Evolutionary conservation across 352 stramenopile genomes (phyloP).

Genomic region (Phytophthora multivora): DNA sequence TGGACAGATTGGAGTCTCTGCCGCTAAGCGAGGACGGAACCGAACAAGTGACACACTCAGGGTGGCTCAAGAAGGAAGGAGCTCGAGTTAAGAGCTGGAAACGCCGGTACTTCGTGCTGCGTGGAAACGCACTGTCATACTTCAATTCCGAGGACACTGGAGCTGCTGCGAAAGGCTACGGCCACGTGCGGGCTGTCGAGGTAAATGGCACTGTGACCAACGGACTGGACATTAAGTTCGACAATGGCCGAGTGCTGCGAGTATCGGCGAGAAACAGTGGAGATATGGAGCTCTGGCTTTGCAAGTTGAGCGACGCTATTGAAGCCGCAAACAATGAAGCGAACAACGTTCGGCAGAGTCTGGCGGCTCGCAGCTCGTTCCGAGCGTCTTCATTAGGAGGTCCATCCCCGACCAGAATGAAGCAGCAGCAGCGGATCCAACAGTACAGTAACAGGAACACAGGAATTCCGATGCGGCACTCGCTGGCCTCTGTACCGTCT

Average conservation of each 20-base stretch:
- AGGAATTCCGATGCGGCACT: conserved; percentile 44
- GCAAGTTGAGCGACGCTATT: conserved; percentile 73
- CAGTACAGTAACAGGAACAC: conserved; percentile 22
- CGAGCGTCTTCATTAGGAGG: conserved; percentile 40
- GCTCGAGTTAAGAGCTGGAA: conserved; percentile 85
- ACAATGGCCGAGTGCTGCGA: conserved; percentile 75
- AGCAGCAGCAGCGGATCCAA: conserved; percentile 28
- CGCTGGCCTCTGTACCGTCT: conserved; percentile 42
- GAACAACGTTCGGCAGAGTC: conserved; percentile 63
- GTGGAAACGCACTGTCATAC: conserved; percentile 81
- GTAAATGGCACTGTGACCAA: conserved; percentile 65
- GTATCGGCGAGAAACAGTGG: conserved; percentile 62
- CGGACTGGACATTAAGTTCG: conserved; percentile 79
- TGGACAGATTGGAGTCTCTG: conserved; percentile 62
- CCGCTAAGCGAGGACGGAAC: conserved; percentile 46
- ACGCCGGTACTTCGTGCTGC: conserved; percentile 76
- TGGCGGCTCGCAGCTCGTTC: conserved; percentile 47
- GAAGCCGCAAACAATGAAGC: conserved; percentile 58
- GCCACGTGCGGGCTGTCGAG: conserved; percentile 75
- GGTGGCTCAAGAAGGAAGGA: conserved; percentile 84
- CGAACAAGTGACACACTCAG: conserved; percentile 66
- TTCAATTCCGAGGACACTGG: conserved; percentile 82
- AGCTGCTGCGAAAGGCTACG: conserved; percentile 77
- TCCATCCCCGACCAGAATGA: conserved; percentile 40
- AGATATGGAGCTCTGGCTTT: conserved; percentile 81